Conservation (phyloP, 164 flowering plant genomes). For the Liquidambar formosana region DNA sequence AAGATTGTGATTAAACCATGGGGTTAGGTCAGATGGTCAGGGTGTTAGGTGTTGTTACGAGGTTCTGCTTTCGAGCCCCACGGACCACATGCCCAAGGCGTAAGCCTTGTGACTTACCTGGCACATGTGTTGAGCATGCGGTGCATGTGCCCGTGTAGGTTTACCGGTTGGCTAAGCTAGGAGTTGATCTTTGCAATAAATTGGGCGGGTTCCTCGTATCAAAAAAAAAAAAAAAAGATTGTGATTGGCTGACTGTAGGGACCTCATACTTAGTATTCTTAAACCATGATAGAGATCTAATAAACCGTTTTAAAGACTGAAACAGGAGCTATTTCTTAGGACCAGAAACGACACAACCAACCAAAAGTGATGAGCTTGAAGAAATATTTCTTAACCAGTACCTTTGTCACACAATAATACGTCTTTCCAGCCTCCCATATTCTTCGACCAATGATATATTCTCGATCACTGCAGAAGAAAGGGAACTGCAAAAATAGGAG, state of each 20-base stretch:
- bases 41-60: too few relatives aligned
- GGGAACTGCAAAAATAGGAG: conserved; percentile 75
- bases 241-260: neutral
- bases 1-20: too few relatives aligned
- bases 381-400: conserved; percentile 16
- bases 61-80: too few relatives aligned
- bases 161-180: too few relatives aligned
- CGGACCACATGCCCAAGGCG: too few relatives aligned
- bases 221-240: conserved; percentile 1
- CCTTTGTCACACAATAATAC: conserved; percentile 94
- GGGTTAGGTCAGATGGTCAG: too few relatives aligned
- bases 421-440: conserved; percentile 89
- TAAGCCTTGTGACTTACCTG: too few relatives aligned
- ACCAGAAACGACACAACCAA: neutral
- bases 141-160: too few relatives aligned
- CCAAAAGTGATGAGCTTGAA: too few relatives aligned
- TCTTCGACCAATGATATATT: conserved; percentile 84
- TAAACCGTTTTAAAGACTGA: neutral
- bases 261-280: neutral
- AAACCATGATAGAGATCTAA: neutral
- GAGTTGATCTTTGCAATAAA: too few relatives aligned
- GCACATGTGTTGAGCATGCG: too few relatives aligned
- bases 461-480: conserved; percentile 97
- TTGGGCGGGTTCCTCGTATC: too few relatives aligned
- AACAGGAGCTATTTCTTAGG: neutral